phyloP scores from a whole-genome alignment of 305 asterid genomes.

The Withania somnifera region DNA sequence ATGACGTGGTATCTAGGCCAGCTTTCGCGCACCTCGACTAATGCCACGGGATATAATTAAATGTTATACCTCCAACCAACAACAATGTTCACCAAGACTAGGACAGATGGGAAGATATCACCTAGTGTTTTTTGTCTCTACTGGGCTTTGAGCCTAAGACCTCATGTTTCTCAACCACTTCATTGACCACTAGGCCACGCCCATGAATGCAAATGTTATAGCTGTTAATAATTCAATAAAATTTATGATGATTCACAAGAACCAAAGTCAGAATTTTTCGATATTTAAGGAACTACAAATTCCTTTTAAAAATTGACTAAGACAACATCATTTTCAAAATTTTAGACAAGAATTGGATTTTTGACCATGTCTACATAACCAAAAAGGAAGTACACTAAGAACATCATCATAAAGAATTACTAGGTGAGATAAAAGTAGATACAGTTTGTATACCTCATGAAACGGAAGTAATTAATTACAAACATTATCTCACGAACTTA shows the following conservation, averaged over 20 bases:
- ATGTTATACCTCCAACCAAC: too few species aligned
- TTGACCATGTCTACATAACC: not conserved
- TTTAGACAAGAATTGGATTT: not conserved
- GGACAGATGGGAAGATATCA: too few species aligned
- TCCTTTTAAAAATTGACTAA: not conserved
- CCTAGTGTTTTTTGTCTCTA: too few species aligned
- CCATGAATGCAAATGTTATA: not conserved
- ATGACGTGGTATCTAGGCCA: too few species aligned
- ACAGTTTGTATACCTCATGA: not conserved
- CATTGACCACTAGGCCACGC: too few species aligned
- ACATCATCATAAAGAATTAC: not conserved
- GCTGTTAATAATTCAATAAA: not conserved
- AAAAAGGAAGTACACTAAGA: not conserved
- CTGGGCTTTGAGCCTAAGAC: too few species aligned
- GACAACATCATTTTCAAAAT: not conserved
- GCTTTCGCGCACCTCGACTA: too few species aligned
- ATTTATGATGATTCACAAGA: not conserved
- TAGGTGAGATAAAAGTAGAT: not conserved
- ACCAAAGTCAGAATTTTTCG: not conserved
- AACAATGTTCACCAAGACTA: too few species aligned
- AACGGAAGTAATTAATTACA: not conserved
- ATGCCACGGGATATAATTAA: too few species aligned
- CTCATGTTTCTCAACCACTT: too few species aligned
- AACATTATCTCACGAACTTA: not conserved
- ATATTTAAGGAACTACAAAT: not conserved